Evolutionary conservation across 331 rosid species (phyloP).

Genomic region (Malus hybrid): DNA sequence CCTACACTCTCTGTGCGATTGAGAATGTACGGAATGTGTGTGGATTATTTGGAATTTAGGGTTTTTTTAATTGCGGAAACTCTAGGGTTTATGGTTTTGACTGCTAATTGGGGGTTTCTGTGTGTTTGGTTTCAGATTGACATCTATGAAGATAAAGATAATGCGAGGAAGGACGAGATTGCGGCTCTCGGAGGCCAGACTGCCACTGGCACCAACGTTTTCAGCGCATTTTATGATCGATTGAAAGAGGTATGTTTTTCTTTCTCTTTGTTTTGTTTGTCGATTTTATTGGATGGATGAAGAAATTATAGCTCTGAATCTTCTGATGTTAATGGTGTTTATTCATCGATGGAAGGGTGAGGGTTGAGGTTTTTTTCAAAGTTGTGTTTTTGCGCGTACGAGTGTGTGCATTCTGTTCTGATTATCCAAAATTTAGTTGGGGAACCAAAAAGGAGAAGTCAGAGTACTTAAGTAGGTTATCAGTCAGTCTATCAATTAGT

Average conservation of each 20-base stretch:
- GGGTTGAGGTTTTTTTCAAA: not conserved
- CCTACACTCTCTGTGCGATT: not conserved
- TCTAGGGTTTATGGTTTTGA: not conserved
- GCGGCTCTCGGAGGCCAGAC: conserved; percentile 98
- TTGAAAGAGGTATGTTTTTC: conserved; percentile 63
- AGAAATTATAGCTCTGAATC: not conserved
- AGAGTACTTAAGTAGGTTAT: not conserved
- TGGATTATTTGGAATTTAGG: not conserved
- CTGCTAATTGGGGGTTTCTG: not conserved
- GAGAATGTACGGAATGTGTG: not conserved
- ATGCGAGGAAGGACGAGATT: conserved; percentile 92
- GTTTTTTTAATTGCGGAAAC: not conserved
- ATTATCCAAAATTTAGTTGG: not conserved
- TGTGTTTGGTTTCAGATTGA: conserved; percentile 42
- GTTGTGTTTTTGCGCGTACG: not conserved
- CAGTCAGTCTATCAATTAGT: not conserved
- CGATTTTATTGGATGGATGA: not conserved
- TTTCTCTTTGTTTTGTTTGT: not conserved
- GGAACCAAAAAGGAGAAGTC: not conserved
- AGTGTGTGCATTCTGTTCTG: not conserved
- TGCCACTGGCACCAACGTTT: conserved; percentile 73
- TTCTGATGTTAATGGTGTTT: not conserved
- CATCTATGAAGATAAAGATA: conserved; percentile 73
- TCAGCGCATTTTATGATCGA: conserved; percentile 92
- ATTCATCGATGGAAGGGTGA: no score